Conservation (phyloP, 345 rosid species). For the Acer campestre region DNA sequence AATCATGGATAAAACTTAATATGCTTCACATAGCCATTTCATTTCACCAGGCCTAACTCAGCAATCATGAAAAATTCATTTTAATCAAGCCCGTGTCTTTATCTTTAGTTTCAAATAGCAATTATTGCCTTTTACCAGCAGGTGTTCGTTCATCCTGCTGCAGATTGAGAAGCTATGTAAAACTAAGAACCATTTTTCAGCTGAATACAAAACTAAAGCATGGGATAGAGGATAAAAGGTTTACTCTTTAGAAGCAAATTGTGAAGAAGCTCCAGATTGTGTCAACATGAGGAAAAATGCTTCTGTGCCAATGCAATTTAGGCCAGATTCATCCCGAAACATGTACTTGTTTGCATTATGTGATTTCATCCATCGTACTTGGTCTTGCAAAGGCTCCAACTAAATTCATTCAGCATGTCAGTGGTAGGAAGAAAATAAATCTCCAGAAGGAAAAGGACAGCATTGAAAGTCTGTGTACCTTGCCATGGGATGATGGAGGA, state of each 20-base stretch:
- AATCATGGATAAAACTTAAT: background rate
- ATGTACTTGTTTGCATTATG: slow-evolving; percentile 57
- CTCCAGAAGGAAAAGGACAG: slow-evolving; percentile 12
- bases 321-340: slow-evolving; percentile 60
- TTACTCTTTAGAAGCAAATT: slow-evolving; percentile 69
- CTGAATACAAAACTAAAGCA: slow-evolving; percentile 3
- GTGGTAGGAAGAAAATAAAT: slow-evolving; percentile 17
- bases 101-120: background rate
- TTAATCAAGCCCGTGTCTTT: background rate
- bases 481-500: slow-evolving; percentile 48
- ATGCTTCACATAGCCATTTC: background rate
- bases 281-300: slow-evolving; percentile 55
- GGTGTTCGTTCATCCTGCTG: background rate
- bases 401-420: slow-evolving; percentile 29
- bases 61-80: background rate
- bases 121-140: background rate
- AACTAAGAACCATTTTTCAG: slow-evolving; percentile 4
- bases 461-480: slow-evolving; percentile 40
- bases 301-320: slow-evolving; percentile 54
- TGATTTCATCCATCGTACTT: slow-evolving; percentile 47
- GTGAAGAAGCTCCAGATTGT: slow-evolving; percentile 70
- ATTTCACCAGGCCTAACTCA: background rate
- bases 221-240: slow-evolving; percentile 22
- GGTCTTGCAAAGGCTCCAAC: slow-evolving; percentile 48
- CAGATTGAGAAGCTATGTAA: slow-evolving; percentile 1